Conservation (phyloP, 2,329 filamentous ascomycete species). For the Microdochium bolleyi region DNA sequence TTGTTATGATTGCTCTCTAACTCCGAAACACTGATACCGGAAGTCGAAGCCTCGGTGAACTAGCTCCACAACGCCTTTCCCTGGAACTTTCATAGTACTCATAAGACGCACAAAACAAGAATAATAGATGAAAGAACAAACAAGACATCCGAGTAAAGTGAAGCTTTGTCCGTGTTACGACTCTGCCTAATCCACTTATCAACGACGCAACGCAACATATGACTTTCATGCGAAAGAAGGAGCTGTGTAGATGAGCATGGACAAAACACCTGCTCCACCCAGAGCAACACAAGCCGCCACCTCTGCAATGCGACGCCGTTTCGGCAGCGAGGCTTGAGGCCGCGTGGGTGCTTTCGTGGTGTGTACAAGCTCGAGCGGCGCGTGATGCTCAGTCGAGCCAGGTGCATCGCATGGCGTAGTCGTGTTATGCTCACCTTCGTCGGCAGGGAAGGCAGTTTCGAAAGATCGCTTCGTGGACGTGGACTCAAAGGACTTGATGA, state of each 20-base stretch:
- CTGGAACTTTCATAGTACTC: no score
- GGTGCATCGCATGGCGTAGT: no score
- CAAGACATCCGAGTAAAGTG: no score
- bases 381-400: neutral
- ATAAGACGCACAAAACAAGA: no score
- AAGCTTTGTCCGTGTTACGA: no score
- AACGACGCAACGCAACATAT: no score
- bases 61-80: no score
- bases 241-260: constrained; percentile 6
- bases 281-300: constrained; percentile 19
- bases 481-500: neutral
- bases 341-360: neutral
- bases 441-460: constrained; percentile 12
- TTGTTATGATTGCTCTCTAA: no score
- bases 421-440: neutral
- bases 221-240: constrained; percentile 1
- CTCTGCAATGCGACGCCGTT: constrained; percentile 19
- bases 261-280: constrained; percentile 16
- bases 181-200: no score
- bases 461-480: constrained; percentile 14
- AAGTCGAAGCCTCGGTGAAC: no score
- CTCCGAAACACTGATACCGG: no score
- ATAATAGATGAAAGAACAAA: no score
- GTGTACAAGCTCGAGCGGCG: neutral
- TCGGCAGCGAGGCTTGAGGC: constrained; percentile 3